Conservation (phyloP, 2,329 filamentous ascomycete species). For the Tolypocladium paradoxum region DNA sequence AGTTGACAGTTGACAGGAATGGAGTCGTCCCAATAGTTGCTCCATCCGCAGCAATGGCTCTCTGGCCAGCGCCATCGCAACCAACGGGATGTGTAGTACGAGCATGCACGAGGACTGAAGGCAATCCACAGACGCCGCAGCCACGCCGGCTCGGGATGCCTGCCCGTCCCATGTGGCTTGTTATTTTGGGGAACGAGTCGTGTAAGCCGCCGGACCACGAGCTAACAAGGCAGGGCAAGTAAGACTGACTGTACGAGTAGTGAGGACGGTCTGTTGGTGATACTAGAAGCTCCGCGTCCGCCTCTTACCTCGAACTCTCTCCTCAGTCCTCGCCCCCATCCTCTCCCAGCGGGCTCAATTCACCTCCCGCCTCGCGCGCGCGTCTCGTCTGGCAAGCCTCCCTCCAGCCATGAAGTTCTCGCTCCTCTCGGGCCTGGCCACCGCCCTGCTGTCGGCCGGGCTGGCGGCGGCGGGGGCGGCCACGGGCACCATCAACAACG, state of each 20-base stretch:
- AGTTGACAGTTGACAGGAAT: background rate
- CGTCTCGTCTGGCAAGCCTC: background rate
- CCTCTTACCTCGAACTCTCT: background rate
- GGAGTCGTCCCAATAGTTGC: background rate
- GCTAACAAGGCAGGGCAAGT: background rate
- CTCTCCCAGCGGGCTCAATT: background rate
- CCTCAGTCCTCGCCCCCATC: background rate
- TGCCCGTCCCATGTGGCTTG: background rate
- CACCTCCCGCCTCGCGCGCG: background rate
- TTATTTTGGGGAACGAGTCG: background rate
- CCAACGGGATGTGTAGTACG: background rate
- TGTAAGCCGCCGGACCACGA: background rate
- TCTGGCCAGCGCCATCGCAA: background rate
- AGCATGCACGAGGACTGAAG: background rate
- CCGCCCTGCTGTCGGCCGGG: slow-evolving; percentile 8
- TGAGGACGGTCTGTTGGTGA: background rate
- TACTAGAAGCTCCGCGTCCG: background rate
- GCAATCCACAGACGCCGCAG: background rate
- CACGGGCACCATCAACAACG: slow-evolving; percentile 21
- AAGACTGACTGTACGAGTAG: no score
- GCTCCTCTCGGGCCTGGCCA: slow-evolving; percentile 7
- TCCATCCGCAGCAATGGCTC: background rate
- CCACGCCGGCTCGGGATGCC: background rate
- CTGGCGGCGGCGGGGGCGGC: slow-evolving; percentile 9
- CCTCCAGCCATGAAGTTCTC: slow-evolving; percentile 14